Evolutionary conservation across 441 rosid genomes (phyloP).

Genomic region (Iberis amara): DNA sequence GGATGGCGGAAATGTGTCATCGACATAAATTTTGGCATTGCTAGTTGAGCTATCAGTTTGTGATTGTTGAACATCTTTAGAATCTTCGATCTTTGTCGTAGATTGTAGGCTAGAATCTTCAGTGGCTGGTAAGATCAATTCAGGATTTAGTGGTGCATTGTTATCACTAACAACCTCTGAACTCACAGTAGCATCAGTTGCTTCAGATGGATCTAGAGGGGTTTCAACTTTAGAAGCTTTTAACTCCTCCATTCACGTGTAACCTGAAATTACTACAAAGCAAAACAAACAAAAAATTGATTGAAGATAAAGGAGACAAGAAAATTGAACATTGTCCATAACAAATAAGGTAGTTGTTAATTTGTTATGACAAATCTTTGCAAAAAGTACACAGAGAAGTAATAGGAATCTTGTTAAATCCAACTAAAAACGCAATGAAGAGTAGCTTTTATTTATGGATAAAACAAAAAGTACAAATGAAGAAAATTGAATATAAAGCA

Average conservation of each 20-base stretch:
- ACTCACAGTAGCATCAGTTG: not conserved
- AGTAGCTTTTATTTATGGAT: not conserved
- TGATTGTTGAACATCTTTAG: slow-evolving; percentile 24
- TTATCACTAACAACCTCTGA: slow-evolving; percentile 19
- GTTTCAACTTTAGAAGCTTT: slow-evolving; percentile 15
- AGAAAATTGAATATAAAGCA: no score
- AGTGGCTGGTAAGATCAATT: slow-evolving; percentile 23
- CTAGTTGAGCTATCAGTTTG: slow-evolving; percentile 28
- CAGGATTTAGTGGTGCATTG: slow-evolving; percentile 25
- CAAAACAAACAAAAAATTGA: not conserved
- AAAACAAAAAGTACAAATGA: not conserved
- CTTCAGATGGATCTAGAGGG: slow-evolving; percentile 12
- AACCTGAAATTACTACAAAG: slow-evolving; percentile 10
- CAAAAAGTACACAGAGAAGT: not conserved
- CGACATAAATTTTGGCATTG: slow-evolving; percentile 23
- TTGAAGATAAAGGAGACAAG: no score
- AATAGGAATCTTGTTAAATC: no score
- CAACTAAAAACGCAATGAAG: no score
- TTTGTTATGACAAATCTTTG: not conserved
- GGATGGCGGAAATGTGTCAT: slow-evolving; percentile 30
- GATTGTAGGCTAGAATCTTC: slow-evolving; percentile 24
- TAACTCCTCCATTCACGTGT: slow-evolving; percentile 47
- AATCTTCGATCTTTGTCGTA: slow-evolving; percentile 15
- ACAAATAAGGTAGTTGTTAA: not conserved
- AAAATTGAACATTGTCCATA: no score